Percentiles rank a stretch among this genome's conserved stretches.
These are phyloP conservation scores for Trichoderma breve DNA, from an alignment of 2,329 filamentous ascomycete genomes.

Conservation along the genomic window DNA sequence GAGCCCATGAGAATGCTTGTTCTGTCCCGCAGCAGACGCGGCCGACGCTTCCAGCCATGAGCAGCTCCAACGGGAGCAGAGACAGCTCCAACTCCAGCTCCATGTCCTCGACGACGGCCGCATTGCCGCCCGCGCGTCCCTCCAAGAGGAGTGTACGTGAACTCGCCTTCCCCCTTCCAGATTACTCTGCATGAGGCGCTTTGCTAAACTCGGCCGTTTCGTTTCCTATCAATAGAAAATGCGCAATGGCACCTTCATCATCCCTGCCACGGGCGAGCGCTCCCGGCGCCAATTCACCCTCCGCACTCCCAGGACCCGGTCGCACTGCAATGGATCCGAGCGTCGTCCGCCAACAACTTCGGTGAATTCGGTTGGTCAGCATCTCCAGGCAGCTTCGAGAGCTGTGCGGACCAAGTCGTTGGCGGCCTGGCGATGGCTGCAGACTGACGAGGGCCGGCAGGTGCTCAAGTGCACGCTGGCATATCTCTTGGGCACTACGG, in stretches of 20 bases:
- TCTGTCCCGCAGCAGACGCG: conserved; percentile 20
- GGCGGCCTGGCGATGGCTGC: conserved; percentile 57
- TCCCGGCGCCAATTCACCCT: conserved; percentile 77
- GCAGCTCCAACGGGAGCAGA: conserved; percentile 32
- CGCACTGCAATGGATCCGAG: conserved; percentile 29
- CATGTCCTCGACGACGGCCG: conserved; percentile 33
- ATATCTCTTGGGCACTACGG: conserved; percentile 81
- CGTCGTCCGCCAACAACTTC: conserved; percentile 23
- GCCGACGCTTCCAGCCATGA: conserved; percentile 42
- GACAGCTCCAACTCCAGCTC: conserved; percentile 29
- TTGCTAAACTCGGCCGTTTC: not conserved
- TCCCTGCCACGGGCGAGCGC: conserved; percentile 82
- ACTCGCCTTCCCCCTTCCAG: not conserved
- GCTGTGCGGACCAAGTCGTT: conserved; percentile 32
- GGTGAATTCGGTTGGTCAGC: conserved; percentile 17
- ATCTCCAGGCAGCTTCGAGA: conserved; percentile 19
- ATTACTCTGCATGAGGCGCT: conserved; percentile 13
- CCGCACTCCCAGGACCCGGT: conserved; percentile 47
- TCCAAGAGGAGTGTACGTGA: conserved; percentile 47
- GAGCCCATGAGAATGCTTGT: conserved; percentile 10
- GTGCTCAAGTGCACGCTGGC: conserved; percentile 90
- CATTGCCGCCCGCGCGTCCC: conserved; percentile 44
- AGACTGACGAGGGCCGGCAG: conserved; percentile 71
- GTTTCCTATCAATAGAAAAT: conserved; percentile 55
- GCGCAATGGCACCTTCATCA: conserved; percentile 81